phyloP scores from a whole-genome alignment of 78 protist genomes.

The Dictyostelium purpureum region DNA sequence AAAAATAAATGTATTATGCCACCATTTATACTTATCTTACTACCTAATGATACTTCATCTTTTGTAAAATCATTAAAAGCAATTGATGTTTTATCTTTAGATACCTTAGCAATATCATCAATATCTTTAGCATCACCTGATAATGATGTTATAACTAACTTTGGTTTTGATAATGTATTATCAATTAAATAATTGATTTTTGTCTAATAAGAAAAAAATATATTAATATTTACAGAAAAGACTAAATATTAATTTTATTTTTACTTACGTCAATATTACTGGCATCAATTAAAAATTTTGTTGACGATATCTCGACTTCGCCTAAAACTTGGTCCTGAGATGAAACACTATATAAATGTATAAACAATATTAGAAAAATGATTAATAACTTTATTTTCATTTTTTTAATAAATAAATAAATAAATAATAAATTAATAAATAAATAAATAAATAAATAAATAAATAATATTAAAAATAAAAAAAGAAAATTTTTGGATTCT shows the following conservation, averaged over 20 bases:
- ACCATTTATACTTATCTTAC: too few relatives aligned
- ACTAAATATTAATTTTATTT: neutral
- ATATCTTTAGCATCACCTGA: neutral
- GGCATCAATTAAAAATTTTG: conserved; percentile 1
- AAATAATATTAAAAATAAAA: too few relatives aligned
- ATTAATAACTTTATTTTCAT: too few relatives aligned
- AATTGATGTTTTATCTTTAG: conserved; percentile 16
- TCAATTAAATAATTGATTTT: neutral
- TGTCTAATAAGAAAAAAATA: neutral
- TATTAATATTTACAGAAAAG: neutral
- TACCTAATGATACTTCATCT: neutral
- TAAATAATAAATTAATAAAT: too few relatives aligned
- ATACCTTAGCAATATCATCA: conserved; percentile 1
- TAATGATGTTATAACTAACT: neutral
- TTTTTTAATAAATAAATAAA: too few relatives aligned
- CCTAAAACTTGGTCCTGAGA: neutral
- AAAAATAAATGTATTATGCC: too few relatives aligned
- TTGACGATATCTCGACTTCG: neutral
- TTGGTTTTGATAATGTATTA: conserved; percentile 7
- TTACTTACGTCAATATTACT: neutral
- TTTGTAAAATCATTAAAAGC: neutral
- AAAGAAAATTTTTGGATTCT: too few relatives aligned
- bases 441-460: too few relatives aligned
- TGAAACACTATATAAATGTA: too few relatives aligned
- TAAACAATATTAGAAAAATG: too few relatives aligned